These are phyloP conservation scores for Ormosia semicastrata DNA, from an alignment of 306 rosid species.

Conservation along the genomic window DNA sequence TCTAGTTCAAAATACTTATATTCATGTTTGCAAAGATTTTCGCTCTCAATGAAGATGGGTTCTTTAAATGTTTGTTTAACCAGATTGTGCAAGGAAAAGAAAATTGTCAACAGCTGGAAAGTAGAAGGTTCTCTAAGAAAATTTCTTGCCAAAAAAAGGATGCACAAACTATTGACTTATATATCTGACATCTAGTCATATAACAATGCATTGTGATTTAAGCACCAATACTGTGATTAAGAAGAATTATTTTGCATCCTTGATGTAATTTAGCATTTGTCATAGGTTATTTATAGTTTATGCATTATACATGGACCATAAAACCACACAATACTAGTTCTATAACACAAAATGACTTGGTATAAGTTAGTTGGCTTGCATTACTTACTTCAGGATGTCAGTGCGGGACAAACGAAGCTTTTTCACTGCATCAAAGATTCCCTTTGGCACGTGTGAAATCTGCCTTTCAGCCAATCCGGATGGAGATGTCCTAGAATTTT, in stretches of 20 bases:
- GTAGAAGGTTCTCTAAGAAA: background rate
- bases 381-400: conserved; percentile 75
- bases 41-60: background rate
- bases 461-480: conserved; percentile 30
- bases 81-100: background rate
- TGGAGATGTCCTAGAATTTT: conserved; percentile 34
- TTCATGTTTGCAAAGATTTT: background rate
- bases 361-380: conserved; percentile 2
- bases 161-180: background rate
- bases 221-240: background rate
- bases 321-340: background rate
- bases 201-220: background rate
- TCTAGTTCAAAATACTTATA: background rate
- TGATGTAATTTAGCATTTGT: background rate
- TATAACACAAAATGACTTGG: conserved; percentile 7
- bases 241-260: background rate
- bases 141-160: background rate
- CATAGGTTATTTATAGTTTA: background rate
- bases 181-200: background rate
- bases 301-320: background rate
- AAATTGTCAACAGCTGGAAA: background rate
- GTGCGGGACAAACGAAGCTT: conserved; percentile 77
- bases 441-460: conserved; percentile 44
- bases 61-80: background rate
- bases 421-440: conserved; percentile 55